Percentiles rank a stretch among this genome's conserved stretches.
Conservation (phyloP, 1,284 basidiomycete species). For the Pseudozyma hubeiensis region DNA sequence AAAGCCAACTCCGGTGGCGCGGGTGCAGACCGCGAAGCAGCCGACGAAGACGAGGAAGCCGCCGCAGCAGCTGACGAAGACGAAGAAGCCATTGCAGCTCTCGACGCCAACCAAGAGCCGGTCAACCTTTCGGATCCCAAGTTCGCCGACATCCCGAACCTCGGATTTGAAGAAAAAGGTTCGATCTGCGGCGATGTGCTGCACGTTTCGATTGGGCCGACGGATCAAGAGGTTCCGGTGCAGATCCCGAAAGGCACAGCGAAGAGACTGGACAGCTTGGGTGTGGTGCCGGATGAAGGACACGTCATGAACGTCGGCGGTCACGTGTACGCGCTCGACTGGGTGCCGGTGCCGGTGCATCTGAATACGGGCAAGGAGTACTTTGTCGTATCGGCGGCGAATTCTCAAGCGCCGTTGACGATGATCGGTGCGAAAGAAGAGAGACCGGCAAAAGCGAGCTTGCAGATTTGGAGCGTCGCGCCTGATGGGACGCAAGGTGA, state of each 20-base stretch:
- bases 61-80: constrained; percentile 13
- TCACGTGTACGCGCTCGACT: constrained; percentile 52
- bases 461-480: constrained; percentile 54
- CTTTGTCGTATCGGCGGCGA: constrained; percentile 39
- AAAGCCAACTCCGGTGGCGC: constrained; percentile 1
- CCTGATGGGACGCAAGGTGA: constrained; percentile 10
- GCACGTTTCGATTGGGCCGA: constrained; percentile 26
- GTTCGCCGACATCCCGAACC: constrained; percentile 28
- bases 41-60: constrained; percentile 20
- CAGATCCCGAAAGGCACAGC: constrained; percentile 20
- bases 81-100: constrained; percentile 13
- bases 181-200: constrained; percentile 23
- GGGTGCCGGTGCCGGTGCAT: constrained; percentile 47
- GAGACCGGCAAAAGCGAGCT: constrained; percentile 10
- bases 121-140: constrained; percentile 31
- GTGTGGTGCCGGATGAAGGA: constrained; percentile 38
- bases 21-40: constrained; percentile 13
- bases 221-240: constrained; percentile 22
- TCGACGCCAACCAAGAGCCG: constrained; percentile 28
- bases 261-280: constrained; percentile 21
- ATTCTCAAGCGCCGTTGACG: constrained; percentile 19
- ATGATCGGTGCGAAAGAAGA: constrained; percentile 25
- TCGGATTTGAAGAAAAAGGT: constrained; percentile 36
- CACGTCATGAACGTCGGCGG: constrained; percentile 49
- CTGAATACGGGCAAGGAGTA: constrained; percentile 44